Evolutionary conservation across 192 early-diverging fungal genomes (phyloP).

Genomic region (Entrophospora sp.): DNA sequence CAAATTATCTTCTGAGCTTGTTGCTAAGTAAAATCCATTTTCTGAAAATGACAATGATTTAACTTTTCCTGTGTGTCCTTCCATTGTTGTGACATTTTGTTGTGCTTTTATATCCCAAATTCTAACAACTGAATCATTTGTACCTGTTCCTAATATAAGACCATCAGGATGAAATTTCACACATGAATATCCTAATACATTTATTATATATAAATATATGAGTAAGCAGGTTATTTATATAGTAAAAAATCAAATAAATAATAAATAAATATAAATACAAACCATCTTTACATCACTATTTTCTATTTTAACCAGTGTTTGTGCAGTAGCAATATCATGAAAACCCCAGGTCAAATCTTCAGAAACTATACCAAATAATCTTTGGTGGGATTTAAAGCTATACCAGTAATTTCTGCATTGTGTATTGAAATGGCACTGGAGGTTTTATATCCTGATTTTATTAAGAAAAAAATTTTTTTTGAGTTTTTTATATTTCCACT

Average conservation of each 20-base stretch:
- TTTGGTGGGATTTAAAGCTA: constrained; percentile 75
- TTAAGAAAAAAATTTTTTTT: too few species aligned
- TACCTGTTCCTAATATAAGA: constrained; percentile 73
- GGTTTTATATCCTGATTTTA: constrained; percentile 30
- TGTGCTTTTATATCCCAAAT: constrained; percentile 80
- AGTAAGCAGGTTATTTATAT: too few species aligned
- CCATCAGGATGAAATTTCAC: constrained; percentile 90
- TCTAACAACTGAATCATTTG: constrained; percentile 55
- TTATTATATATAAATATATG: too few species aligned
- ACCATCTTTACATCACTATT: constrained; percentile 41
- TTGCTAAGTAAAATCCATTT: constrained; percentile 90
- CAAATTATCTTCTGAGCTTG: constrained; percentile 55
- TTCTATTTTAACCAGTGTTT: constrained; percentile 37
- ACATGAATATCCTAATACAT: constrained; percentile 56
- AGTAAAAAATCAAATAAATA: constrained; percentile 16
- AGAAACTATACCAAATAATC: constrained; percentile 68
- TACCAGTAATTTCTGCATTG: constrained; percentile 55
- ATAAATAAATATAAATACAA: constrained; percentile 12
- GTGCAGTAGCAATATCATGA: constrained; percentile 58
- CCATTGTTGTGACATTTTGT: constrained; percentile 55
- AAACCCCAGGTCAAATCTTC: constrained; percentile 77
- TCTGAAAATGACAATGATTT: constrained; percentile 79
- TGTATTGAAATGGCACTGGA: constrained; percentile 59
- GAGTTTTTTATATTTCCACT: too few species aligned
- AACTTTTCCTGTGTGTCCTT: constrained; percentile 52